phyloP scores from a whole-genome alignment of 331 rosid genomes.

The Quercus lobata region DNA sequence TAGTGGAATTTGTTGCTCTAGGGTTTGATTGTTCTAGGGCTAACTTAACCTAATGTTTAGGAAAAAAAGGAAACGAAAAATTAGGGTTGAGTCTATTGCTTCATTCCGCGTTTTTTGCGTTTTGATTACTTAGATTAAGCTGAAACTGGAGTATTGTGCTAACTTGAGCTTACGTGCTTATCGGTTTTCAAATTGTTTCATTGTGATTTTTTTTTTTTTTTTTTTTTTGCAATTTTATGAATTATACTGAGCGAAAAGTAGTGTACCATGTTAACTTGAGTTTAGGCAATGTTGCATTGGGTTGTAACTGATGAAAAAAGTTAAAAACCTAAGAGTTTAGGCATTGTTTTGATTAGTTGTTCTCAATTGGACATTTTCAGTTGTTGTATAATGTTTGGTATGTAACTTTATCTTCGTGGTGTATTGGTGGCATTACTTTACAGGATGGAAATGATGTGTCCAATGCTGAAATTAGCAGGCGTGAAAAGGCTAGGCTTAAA shows the following conservation, averaged over 20 bases:
- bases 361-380: not conserved
- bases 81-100: not conserved
- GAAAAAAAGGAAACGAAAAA: not conserved
- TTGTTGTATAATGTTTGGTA: not conserved
- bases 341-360: not conserved
- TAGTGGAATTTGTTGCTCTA: not conserved
- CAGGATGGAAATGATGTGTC: constrained; percentile 45
- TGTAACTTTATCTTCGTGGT: not conserved
- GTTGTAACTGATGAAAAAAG: not conserved
- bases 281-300: not conserved
- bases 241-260: not conserved
- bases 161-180: too few species aligned
- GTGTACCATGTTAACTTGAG: not conserved
- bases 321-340: too few species aligned
- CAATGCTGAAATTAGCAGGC: constrained; percentile 60
- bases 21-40: not conserved
- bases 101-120: not conserved
- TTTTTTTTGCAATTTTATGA: not conserved
- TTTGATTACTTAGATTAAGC: not conserved
- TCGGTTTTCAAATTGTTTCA: too few species aligned
- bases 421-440: not conserved
- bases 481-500: constrained; percentile 76
- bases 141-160: too few species aligned
- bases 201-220: too few species aligned
- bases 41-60: not conserved